Percentiles rank a stretch among this genome's conserved stretches.
These are phyloP conservation scores for Phoma sp. DNA, from an alignment of 2,329 filamentous ascomycete species.

Conservation along the genomic window DNA sequence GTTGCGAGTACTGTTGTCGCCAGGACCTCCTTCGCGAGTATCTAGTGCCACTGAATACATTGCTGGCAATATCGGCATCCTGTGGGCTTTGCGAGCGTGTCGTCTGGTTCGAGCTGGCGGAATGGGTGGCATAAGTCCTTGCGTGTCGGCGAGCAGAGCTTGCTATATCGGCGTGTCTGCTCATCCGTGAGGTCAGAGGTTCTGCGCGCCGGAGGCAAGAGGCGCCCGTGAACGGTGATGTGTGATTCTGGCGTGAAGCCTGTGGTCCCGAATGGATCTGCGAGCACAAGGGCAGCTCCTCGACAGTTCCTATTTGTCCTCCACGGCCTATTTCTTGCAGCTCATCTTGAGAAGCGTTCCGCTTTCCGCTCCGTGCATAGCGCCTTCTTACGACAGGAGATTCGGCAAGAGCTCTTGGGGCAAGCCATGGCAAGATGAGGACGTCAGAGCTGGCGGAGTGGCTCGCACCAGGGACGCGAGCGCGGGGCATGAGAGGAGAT, in stretches of 20 bases:
- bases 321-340: conserved; percentile 3
- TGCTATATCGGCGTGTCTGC: conserved; percentile 36
- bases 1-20: not conserved
- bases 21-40: conserved; percentile 7
- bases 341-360: conserved; percentile 21
- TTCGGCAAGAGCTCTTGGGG: conserved; percentile 43
- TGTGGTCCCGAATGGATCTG: not conserved
- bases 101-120: not conserved
- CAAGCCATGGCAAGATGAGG: conserved; percentile 48
- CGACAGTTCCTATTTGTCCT: not conserved
- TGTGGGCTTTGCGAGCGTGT: not conserved
- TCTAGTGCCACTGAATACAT: not conserved
- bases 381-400: conserved; percentile 23
- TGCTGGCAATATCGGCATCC: not conserved
- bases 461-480: conserved; percentile 39
- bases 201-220: not conserved
- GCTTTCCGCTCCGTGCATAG: conserved; percentile 15
- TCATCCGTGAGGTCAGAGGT: conserved; percentile 1
- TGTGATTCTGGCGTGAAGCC: not conserved
- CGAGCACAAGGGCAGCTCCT: not conserved
- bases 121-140: conserved; percentile 16
- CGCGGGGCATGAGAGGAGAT: conserved; percentile 41
- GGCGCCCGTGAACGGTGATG: not conserved
- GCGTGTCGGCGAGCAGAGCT: conserved; percentile 22
- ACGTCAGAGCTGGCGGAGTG: conserved; percentile 37